Percentiles rank a stretch among this genome's conserved stretches.
Conservation (phyloP, 1,139 yeast genomes). For the Saccharomyces hybrid region DNA sequence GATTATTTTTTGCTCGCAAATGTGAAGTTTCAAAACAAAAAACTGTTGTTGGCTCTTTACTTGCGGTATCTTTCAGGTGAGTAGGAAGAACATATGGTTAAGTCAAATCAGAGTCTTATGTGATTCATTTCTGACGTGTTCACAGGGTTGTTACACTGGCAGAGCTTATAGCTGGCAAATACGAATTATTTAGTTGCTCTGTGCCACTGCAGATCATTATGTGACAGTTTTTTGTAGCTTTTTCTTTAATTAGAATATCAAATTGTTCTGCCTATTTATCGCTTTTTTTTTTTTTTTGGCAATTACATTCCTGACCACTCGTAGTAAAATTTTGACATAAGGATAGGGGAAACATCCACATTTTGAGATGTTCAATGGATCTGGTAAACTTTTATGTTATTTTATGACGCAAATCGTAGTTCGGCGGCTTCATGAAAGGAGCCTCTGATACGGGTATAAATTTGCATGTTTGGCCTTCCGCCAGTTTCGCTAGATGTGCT, state of each 20-base stretch:
- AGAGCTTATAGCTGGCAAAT: not conserved
- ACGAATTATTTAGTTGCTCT: not conserved
- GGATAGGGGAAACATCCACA: not conserved
- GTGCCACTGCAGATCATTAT: not conserved
- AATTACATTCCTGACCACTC: not conserved
- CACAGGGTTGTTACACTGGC: not conserved
- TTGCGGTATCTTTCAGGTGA: not conserved
- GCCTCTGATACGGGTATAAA: not conserved
- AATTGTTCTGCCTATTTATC: not conserved
- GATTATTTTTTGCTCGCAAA: not conserved
- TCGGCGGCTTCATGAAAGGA: not conserved
- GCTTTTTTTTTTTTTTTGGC: not conserved
- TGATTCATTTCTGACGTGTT: not conserved
- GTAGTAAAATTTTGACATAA: not conserved
- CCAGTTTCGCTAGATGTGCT: not conserved
- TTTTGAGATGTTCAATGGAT: not conserved
- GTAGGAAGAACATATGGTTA: not conserved
- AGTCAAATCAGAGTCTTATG: not conserved
- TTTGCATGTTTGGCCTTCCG: not conserved
- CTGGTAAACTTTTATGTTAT: not conserved
- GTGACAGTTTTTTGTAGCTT: not conserved
- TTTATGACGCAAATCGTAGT: not conserved
- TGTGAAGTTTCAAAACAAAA: not conserved
- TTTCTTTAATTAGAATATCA: not conserved
- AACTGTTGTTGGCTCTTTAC: not conserved